phyloP scores from a whole-genome alignment of 257 asterid genomes.

The Ballota nigra region DNA sequence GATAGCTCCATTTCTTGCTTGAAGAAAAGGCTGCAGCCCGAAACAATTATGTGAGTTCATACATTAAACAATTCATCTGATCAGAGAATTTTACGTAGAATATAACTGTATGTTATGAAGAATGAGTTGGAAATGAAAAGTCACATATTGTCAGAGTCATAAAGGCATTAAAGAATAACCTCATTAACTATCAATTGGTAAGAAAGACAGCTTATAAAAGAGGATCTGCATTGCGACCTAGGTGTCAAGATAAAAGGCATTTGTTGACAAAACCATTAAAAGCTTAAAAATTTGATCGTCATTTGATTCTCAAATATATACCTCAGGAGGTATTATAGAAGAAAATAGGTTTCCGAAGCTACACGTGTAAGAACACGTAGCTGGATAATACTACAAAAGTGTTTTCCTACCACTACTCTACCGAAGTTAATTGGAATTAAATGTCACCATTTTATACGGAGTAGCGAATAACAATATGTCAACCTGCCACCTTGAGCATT shows the following conservation, averaged over 20 bases:
- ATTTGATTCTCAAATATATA: background rate
- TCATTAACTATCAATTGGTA: background rate
- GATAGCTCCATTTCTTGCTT: slow-evolving; percentile 99
- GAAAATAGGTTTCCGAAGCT: background rate
- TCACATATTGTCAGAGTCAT: background rate
- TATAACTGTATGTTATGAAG: background rate
- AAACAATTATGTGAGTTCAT: slow-evolving; percentile 8
- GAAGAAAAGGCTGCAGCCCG: slow-evolving; percentile 75
- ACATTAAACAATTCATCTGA: background rate
- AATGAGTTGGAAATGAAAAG: background rate
- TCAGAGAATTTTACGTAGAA: background rate
- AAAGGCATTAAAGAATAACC: background rate
- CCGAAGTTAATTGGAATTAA: background rate
- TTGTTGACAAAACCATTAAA: background rate
- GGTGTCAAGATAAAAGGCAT: slow-evolving; percentile 6
- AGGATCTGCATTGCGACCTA: background rate
- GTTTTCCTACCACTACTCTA: background rate
- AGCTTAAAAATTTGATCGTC: background rate
- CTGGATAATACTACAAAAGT: background rate
- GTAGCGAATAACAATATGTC: background rate
- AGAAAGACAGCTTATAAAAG: background rate
- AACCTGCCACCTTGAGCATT: background rate
- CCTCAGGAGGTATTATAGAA: background rate
- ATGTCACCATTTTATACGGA: background rate
- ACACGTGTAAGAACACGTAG: background rate